phyloP scores from a whole-genome alignment of 306 rosid genomes.

The Vachellia collinsii region DNA sequence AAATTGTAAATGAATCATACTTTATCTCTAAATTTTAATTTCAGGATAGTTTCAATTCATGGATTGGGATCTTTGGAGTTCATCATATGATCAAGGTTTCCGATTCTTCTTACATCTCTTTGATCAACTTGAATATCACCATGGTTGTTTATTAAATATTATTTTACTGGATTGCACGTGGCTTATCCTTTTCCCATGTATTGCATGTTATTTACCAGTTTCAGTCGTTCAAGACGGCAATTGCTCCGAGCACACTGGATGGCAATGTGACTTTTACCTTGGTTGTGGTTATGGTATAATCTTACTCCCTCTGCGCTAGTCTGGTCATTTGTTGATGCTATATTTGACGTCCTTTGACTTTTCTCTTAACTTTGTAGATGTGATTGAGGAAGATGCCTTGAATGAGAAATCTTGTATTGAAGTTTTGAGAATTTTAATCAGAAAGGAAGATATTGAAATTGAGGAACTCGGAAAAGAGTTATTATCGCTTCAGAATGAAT shows the following conservation, averaged over 20 bases:
- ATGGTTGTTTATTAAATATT: constrained; percentile 13
- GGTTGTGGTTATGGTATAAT: constrained; percentile 56
- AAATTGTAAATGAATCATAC: neutral
- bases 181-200: constrained; percentile 4
- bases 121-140: constrained; percentile 20
- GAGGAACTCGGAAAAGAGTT: constrained; percentile 67
- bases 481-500: constrained; percentile 58
- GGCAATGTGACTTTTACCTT: constrained; percentile 55
- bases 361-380: constrained; percentile 50
- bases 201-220: constrained; percentile 36
- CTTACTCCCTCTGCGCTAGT: constrained; percentile 23
- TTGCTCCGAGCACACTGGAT: constrained; percentile 40
- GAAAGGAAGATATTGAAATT: constrained; percentile 59
- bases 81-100: constrained; percentile 57
- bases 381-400: constrained; percentile 67
- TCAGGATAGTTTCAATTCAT: constrained; percentile 58
- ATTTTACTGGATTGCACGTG: constrained; percentile 1
- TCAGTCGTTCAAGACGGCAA: constrained; percentile 46
- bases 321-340: constrained; percentile 1
- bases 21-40: constrained; percentile 12
- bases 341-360: constrained; percentile 5
- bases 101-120: constrained; percentile 18
- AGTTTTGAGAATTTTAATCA: constrained; percentile 59
- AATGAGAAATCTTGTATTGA: constrained; percentile 58
- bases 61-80: constrained; percentile 77